A percentile compares a stretch with the other conserved stretches of the same genome.
phyloP scores from a whole-genome alignment of 805 yeast species.

The Zygotorulaspora chibaensis region DNA sequence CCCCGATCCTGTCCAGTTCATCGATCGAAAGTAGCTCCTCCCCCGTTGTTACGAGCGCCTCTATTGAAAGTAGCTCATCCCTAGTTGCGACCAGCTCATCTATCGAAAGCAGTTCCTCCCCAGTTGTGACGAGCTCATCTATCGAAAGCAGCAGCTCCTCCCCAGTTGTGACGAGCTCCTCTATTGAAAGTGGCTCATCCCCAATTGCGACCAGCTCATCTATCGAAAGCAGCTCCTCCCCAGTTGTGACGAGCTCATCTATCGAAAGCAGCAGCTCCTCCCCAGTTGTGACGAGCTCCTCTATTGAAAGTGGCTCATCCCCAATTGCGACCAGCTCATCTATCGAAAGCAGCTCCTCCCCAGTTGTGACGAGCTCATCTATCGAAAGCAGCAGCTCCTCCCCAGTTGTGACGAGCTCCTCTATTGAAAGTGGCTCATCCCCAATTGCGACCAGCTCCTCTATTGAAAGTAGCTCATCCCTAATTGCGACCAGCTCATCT shows the following conservation, averaged over 20 bases:
- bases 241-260: background rate
- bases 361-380: no score
- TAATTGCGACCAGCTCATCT: no score
- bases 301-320: background rate
- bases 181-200: no score
- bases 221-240: conserved; percentile 3
- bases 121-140: no score
- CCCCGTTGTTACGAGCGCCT: background rate
- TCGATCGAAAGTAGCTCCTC: background rate
- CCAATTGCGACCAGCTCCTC: background rate
- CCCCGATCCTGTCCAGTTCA: background rate
- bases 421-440: no score
- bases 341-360: no score
- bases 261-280: background rate
- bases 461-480: background rate
- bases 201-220: background rate
- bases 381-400: no score
- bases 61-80: background rate
- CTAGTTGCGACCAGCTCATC: background rate
- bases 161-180: no score
- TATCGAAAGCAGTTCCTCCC: no score
- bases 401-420: no score
- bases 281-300: background rate
- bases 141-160: no score
- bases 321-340: no score